Percentiles rank a stretch among this genome's conserved stretches.
Evolutionary conservation across 2,329 filamentous ascomycete species (phyloP).

Genomic region (Monilinia polystroma): DNA sequence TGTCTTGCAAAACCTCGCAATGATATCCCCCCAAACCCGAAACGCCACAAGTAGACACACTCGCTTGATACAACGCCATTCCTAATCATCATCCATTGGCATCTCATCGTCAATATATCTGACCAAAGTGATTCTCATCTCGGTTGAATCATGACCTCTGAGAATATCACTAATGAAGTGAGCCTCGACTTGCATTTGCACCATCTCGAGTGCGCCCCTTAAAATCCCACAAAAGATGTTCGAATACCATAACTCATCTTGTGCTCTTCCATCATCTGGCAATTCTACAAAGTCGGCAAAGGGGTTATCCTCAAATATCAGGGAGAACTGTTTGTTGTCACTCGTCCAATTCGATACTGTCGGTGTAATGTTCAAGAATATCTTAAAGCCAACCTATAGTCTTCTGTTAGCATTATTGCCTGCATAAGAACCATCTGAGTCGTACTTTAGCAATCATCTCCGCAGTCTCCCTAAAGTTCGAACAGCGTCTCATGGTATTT

Average conservation of each 20-base stretch:
- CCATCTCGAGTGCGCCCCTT: constrained; percentile 92
- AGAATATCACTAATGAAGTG: constrained; percentile 94
- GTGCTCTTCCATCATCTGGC: constrained; percentile 90
- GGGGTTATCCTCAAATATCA: constrained; percentile 96
- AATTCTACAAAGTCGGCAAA: constrained; percentile 96
- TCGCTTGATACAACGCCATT: background rate
- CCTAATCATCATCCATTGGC: constrained; percentile 88
- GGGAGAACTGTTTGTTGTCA: constrained; percentile 93
- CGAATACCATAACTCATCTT: constrained; percentile 97
- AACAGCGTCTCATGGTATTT: constrained; percentile 81
- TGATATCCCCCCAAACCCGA: constrained; percentile 16
- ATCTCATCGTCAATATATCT: constrained; percentile 97
- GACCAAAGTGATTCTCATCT: constrained; percentile 91
- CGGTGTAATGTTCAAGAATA: constrained; percentile 95
- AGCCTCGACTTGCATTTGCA: constrained; percentile 98
- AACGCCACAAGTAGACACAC: constrained; percentile 16
- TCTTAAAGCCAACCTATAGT: constrained; percentile 89
- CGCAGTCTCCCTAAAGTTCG: constrained; percentile 92
- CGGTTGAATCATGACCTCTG: constrained; percentile 90
- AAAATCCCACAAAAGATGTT: constrained; percentile 95
- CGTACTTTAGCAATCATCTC: constrained; percentile 90
- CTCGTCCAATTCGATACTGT: constrained; percentile 92
- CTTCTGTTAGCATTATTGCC: background rate
- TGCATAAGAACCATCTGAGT: background rate
- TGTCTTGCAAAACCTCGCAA: constrained; percentile 18